Conservation (phyloP, 2,329 filamentous ascomycete genomes). For the Monilinia fructigena region DNA sequence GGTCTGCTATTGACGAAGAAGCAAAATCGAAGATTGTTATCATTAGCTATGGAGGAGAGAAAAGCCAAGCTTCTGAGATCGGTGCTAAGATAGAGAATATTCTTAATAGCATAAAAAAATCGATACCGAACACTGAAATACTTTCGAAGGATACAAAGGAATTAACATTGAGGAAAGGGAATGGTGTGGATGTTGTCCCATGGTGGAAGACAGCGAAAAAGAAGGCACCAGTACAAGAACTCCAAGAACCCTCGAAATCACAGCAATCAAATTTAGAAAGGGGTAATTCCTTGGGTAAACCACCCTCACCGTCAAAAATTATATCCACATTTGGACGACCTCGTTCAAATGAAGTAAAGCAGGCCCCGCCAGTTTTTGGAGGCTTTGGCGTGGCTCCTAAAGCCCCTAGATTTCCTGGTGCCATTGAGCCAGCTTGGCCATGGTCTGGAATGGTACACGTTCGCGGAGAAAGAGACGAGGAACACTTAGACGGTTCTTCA, state of each 20-base stretch:
- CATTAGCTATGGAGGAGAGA: slow-evolving; percentile 59
- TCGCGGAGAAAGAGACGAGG: slow-evolving; percentile 45
- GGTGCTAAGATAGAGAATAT: slow-evolving; percentile 65
- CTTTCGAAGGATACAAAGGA: slow-evolving; percentile 1
- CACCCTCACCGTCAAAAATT: slow-evolving; percentile 19
- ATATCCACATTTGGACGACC: slow-evolving; percentile 8
- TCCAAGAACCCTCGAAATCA: slow-evolving; percentile 7
- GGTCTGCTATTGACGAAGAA: slow-evolving; percentile 40
- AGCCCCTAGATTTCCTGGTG: slow-evolving; percentile 60
- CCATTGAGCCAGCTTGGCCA: slow-evolving; percentile 70
- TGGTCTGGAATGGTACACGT: slow-evolving; percentile 63
- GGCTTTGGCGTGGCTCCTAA: slow-evolving; percentile 34
- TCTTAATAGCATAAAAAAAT: slow-evolving; percentile 40
- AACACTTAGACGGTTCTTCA: neutral
- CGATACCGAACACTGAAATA: neutral
- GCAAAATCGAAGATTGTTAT: slow-evolving; percentile 48
- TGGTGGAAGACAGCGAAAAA: slow-evolving; percentile 25
- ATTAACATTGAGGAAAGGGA: neutral
- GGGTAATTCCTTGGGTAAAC: slow-evolving; percentile 1
- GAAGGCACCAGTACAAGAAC: slow-evolving; percentile 10
- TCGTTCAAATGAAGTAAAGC: slow-evolving; percentile 36
- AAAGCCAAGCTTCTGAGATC: slow-evolving; percentile 47
- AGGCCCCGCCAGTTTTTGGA: slow-evolving; percentile 34
- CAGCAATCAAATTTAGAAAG: slow-evolving; percentile 2
- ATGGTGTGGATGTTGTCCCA: slow-evolving; percentile 17